Percentiles rank a stretch among this genome's conserved stretches.
These are phyloP conservation scores for Xylaria acuta DNA, from an alignment of 495 filamentous ascomycete genomes.

Conservation along the genomic window DNA sequence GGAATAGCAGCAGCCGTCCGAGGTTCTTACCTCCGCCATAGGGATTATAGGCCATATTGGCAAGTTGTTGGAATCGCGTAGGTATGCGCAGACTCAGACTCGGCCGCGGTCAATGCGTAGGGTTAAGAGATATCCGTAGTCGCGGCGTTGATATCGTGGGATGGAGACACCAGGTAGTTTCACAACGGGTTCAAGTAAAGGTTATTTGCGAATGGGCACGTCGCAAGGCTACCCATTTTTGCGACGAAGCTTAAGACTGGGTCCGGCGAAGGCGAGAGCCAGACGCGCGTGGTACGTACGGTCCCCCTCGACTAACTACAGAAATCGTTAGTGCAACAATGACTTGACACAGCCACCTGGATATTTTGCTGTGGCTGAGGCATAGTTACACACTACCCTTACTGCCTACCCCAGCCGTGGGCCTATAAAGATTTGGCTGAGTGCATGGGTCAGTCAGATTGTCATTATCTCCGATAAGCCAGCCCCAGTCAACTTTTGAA, in stretches of 20 bases:
- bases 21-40: slow-evolving; percentile 68
- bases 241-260: slow-evolving; percentile 21
- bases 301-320: neutral
- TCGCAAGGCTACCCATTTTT: slow-evolving; percentile 24
- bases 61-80: slow-evolving; percentile 3
- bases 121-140: neutral
- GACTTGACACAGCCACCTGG: neutral
- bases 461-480: neutral
- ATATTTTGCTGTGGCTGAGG: neutral
- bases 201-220: slow-evolving; percentile 15
- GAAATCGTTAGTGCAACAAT: neutral
- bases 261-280: slow-evolving; percentile 1
- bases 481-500: slow-evolving; percentile 8
- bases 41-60: slow-evolving; percentile 73
- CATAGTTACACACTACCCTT: too few relatives aligned
- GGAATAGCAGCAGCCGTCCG: slow-evolving; percentile 7
- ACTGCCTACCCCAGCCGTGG: neutral
- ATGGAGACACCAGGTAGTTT: neutral
- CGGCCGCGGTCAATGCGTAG: neutral
- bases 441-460: too few relatives aligned
- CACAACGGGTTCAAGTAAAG: neutral
- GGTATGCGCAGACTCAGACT: slow-evolving; percentile 1
- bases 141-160: neutral
- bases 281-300: neutral
- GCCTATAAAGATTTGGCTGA: neutral